These are phyloP conservation scores for Candida manassasensis DNA, from an alignment of 805 yeast species.

Conservation along the genomic window DNA sequence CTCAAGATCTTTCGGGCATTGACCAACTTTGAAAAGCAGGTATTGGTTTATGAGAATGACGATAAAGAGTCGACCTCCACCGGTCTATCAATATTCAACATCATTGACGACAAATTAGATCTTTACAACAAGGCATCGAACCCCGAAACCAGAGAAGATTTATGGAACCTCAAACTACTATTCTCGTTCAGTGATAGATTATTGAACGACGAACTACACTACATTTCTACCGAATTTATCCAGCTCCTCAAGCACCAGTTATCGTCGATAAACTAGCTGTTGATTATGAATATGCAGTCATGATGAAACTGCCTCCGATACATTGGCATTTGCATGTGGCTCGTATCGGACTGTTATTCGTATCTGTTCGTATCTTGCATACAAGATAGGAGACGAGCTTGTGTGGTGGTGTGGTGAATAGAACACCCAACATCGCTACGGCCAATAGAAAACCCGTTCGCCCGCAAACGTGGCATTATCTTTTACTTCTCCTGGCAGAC, in stretches of 20 bases:
- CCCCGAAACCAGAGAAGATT: constrained; percentile 46
- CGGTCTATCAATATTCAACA: constrained; percentile 40
- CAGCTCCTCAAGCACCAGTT: constrained; percentile 47
- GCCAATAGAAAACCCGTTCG: too few relatives aligned
- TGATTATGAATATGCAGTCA: too few relatives aligned
- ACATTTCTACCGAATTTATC: constrained; percentile 46
- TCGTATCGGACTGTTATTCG: too few relatives aligned
- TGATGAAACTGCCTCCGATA: too few relatives aligned
- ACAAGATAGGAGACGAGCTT: too few relatives aligned
- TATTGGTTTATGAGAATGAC: constrained; percentile 22
- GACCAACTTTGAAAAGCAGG: constrained; percentile 25
- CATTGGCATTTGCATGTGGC: too few relatives aligned
- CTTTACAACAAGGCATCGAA: constrained; percentile 36
- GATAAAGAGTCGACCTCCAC: constrained; percentile 17
- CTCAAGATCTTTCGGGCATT: constrained; percentile 20
- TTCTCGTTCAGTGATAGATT: constrained; percentile 55
- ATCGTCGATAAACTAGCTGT: constrained; percentile 21
- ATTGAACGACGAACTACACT: constrained; percentile 35
- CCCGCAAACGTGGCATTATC: too few relatives aligned
- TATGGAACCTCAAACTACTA: constrained; percentile 59
- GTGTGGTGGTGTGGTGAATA: too few relatives aligned
- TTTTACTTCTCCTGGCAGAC: too few relatives aligned
- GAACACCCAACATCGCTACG: too few relatives aligned
- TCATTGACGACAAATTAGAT: constrained; percentile 54
- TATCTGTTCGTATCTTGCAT: too few relatives aligned